Evolutionary conservation across 306 rosid genomes (phyloP), one percentile per base, ranked within the genome.

Genomic region (Cucumis cinereus): DNA sequence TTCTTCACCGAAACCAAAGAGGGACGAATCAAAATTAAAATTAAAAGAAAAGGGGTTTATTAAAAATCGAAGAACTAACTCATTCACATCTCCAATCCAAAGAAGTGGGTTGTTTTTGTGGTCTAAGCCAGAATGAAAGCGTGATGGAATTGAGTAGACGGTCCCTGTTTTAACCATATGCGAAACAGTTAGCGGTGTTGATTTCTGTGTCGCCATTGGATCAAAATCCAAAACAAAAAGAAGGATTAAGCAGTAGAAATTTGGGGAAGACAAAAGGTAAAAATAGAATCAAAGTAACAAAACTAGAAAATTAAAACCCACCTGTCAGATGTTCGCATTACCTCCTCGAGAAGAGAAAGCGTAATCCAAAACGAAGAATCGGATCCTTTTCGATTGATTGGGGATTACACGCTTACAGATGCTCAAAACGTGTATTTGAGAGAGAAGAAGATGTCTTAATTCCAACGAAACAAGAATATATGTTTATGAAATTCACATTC

Each of bases 141-240:
- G 76, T 72, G 10, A 23, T 72, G 20, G 60, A 72, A 72, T 72
- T 72, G 76, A 49, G 38, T 72, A 50, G 60, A 72, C 45, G 23
- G 60, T 28, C 45, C 45, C 76, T 16, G 36, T 26, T 72, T 71
- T 16, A 72, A 28, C 76, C 76, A 72, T 24, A 70, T 7, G 36
- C 57, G 38, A 15, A 16, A 70, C 57, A 47, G 75, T 70, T 45
- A 7, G 56, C 22, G 57, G 75, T 47, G 57, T 70, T 70, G 57
- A 47, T 43, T 47, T 70, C 57, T 23, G 75, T 43, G 38, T 69
- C 56, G 55, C 20, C 74, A 45, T 68, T 53, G 36, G 56, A 69
- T 43, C 56, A 38, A 40, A 38, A 20, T 53, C 20, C 19, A 2
- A 53, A 53, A 6, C 10, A 43, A 43, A n/a, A 23, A 22, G 3